Percentiles rank a stretch among this genome's conserved stretches.
These are phyloP conservation scores for Gaultheria prostrata DNA, from an alignment of 148 eudicot genomes.

Conservation along the genomic window DNA sequence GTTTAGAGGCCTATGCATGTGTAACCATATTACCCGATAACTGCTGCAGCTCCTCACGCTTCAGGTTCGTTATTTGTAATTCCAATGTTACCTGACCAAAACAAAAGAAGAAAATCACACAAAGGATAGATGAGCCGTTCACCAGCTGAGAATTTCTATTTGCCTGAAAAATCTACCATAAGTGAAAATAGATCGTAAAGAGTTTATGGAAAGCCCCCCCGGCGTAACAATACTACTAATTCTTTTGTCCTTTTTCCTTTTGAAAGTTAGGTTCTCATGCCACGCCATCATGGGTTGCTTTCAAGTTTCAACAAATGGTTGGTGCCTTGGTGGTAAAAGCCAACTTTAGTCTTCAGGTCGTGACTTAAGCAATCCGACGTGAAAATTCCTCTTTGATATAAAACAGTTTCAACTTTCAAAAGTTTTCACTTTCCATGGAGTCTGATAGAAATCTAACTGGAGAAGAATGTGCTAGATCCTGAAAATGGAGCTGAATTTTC, in stretches of 20 bases:
- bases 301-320: neutral
- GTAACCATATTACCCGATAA: constrained; percentile 33
- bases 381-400: neutral
- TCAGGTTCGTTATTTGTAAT: constrained; percentile 49
- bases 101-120: neutral
- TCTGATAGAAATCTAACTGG: constrained; percentile 4
- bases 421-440: neutral
- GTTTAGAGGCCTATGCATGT: constrained; percentile 33
- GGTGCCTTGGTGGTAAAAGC: neutral
- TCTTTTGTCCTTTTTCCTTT: neutral
- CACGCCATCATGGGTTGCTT: neutral
- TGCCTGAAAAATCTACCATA: neutral
- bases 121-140: neutral
- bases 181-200: neutral
- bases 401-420: neutral
- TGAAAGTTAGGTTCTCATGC: neutral
- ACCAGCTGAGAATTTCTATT: neutral
- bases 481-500: constrained; percentile 1
- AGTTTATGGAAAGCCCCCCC: neutral
- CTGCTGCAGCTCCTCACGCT: constrained; percentile 50
- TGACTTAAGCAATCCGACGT: neutral
- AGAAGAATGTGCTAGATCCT: neutral
- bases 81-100: constrained; percentile 70
- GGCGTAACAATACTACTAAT: neutral
- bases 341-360: neutral